Evolutionary conservation across 2,329 filamentous ascomycete species (phyloP).

Genomic region (Penicillium sp.): DNA sequence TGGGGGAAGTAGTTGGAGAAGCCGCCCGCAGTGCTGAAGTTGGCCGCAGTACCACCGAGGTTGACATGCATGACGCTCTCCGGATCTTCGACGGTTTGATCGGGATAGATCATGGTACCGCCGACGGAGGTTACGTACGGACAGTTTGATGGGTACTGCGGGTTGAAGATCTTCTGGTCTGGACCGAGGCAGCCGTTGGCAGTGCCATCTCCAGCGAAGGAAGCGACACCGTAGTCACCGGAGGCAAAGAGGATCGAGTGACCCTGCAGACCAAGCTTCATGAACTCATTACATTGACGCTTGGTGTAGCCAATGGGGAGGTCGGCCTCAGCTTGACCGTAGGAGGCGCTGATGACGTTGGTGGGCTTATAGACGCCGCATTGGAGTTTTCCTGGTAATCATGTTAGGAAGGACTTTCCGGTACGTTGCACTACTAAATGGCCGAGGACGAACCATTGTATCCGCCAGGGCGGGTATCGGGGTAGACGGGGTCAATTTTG

Average conservation of each 20-base stretch:
- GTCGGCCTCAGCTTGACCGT: conserved; percentile 57
- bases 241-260: conserved; percentile 34
- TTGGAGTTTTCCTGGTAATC: conserved; percentile 33
- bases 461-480: conserved; percentile 50
- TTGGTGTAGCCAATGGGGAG: conserved; percentile 58
- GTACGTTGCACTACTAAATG: too few relatives aligned
- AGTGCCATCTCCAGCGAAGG: conserved; percentile 40
- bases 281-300: conserved; percentile 49
- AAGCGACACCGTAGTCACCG: conserved; percentile 35
- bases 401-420: neutral
- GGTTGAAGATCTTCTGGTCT: conserved; percentile 49
- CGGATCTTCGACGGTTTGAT: conserved; percentile 27
- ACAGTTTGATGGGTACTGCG: conserved; percentile 53
- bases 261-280: conserved; percentile 52
- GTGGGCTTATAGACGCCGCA: conserved; percentile 56
- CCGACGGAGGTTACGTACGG: conserved; percentile 56
- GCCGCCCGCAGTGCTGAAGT: conserved; percentile 47
- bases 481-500: conserved; percentile 54
- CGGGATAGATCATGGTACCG: conserved; percentile 33
- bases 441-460: conserved; percentile 47
- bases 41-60: conserved; percentile 26
- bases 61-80: conserved; percentile 36
- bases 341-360: conserved; percentile 60
- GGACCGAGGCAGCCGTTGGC: conserved; percentile 43
- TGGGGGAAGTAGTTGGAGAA: conserved; percentile 51